Evolutionary conservation across 495 filamentous ascomycete genomes (phyloP), one percentile per base, ranked within the genome.

Genomic region (Glutinoglossum americanum): DNA sequence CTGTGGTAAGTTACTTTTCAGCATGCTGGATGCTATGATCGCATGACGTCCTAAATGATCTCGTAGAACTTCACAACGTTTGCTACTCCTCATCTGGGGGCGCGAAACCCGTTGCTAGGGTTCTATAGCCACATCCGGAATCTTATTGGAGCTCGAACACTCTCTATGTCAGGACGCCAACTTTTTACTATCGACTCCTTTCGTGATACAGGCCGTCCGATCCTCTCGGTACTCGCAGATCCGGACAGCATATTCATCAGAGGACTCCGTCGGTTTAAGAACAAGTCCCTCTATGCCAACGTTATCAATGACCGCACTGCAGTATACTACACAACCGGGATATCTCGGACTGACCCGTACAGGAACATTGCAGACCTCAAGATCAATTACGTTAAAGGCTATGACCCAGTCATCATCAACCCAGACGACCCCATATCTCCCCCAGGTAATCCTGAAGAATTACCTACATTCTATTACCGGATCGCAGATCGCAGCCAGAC

Each of bases 1-100:
- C 92, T 19, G 76, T 93, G 67, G 80, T 83, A 73, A 44, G 76
- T 60, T 32, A n/a, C 41, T 21, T 49, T 49, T 9, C 10, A 23
- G 8, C 15, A 28, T 28, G 44, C 44, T 17, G 17, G 17, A 25
- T 15, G 15, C 47, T 51, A 9, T 30, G n/a, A 55, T 23, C 27
- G 27, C 13, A 55, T 1, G 27, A 11, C 10, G n/a, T 59, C 10
- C 59, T 59, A 25, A 49, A 10, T 57, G 27, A 35, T 13, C 4
- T 23, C 17, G 9, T 57, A 82, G 78, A 95, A 95, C 70, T 96
- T 96, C 66, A 86, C 85, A 2, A 93, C 88, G 0, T 96, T 97
- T 68, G 90, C 85, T 26, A 80, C 82, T 17, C 90, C 92, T 21
- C 89, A 96, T 69, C 77, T 96, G 0, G 90, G 90, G 21, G 86